Conservation (phyloP, 768 basidiomycete species). For the Leccinum imitatum region DNA sequence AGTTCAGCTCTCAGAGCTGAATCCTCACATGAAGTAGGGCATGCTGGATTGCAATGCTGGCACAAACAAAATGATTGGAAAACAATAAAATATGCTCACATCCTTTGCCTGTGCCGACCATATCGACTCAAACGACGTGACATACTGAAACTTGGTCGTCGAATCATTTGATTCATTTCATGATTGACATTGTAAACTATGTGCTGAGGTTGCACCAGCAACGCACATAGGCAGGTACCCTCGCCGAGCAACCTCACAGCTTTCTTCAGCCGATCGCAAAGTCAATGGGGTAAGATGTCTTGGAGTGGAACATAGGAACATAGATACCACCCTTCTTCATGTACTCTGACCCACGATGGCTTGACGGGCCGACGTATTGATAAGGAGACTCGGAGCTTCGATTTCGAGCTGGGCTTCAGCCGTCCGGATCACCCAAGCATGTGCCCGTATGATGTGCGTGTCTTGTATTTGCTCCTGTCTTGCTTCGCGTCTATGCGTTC, state of each 20-base stretch:
- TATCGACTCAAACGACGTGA: background rate
- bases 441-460: too few relatives aligned
- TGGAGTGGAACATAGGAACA: conserved; percentile 24
- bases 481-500: too few relatives aligned
- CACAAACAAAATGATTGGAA: too few relatives aligned
- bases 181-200: conserved; percentile 25
- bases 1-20: too few relatives aligned
- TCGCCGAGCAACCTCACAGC: conserved; percentile 22
- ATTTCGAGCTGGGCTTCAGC: background rate
- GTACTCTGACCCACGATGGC: conserved; percentile 21
- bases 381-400: conserved; percentile 20
- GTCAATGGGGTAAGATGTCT: conserved; percentile 19
- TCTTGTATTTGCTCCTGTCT: too few relatives aligned
- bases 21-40: too few relatives aligned
- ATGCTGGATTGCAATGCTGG: too few relatives aligned
- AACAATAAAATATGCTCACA: too few relatives aligned
- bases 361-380: conserved; percentile 21
- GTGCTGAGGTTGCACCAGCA: conserved; percentile 27
- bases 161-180: too few relatives aligned
- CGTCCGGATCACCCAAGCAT: too few relatives aligned
- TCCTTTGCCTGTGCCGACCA: too few relatives aligned
- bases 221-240: conserved; percentile 26
- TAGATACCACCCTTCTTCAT: conserved; percentile 17
- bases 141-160: conserved; percentile 6
- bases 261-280: conserved; percentile 17